Evolutionary conservation across 1,284 basidiomycete species (phyloP), one percentile per base, ranked within the genome.

Genomic region (Apiotrichum akiyoshidainum): DNA sequence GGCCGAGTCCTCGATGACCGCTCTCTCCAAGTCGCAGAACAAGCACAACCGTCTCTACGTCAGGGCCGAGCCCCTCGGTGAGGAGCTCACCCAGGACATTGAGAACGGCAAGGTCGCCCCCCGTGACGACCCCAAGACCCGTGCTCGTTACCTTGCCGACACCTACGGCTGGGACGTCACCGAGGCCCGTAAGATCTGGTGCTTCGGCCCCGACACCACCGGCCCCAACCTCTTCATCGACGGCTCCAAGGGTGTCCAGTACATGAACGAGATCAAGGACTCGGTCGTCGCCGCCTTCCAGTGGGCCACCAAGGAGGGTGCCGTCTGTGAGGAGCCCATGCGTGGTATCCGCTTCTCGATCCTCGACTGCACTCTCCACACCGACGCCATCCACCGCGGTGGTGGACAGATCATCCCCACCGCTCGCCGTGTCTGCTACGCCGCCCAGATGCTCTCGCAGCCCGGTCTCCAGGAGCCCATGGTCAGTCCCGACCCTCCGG

Each of bases 141-240:
- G 96, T 73, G 96, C 94, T 55, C 92, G 96, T 83, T 77, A 92
- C 75, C 86, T 99, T 66, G 95, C 96, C 63, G 96, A 99, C 79
- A 92, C 97, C 70, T 90, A 83, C 79, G 92, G 92, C 63, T 99
- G 96, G 96, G 96, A 99, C 80, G 94, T 99, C 70, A 96, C 95
- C 65, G 96, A 99, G 75, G 96, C 96, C 70, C 86, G 96, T 79
- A 98, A 97, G 86, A 98, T 99, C 76, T 99, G 96, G 96, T 92
- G 90, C 82, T 99, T 99, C 84, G 95, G 95, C 73, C 96, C 96
- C 68, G 96, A 99, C 72, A 97, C 92, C 58, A 94, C 90, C 68
- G 96, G 96, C 60, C 88, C 96, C 65, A 99, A 99, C 83, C 79
- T 99, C 80, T 83, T 99, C 79, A 90, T 97, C 72, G 96, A 99